These are phyloP conservation scores for Nicotiana benthamiana DNA, from an alignment of 257 asterid genomes.

Conservation along the genomic window DNA sequence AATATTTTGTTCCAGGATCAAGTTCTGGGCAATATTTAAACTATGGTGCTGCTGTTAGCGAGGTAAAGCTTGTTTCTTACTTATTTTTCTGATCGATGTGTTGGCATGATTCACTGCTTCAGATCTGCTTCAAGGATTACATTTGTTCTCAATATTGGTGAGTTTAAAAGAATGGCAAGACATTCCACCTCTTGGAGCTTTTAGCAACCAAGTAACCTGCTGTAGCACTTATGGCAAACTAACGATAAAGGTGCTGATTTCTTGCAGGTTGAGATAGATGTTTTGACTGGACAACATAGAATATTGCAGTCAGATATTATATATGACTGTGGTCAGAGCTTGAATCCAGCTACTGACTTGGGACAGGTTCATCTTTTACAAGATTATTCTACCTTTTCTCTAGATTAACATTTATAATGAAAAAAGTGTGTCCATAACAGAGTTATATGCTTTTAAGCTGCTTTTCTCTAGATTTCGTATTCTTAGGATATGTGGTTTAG, in stretches of 20 bases:
- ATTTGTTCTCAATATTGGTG: background rate
- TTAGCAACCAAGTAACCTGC: background rate
- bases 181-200: background rate
- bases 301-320: conserved; percentile 47
- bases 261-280: conserved; percentile 55
- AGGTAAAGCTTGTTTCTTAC: conserved; percentile 28
- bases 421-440: too few species aligned
- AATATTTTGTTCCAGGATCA: conserved; percentile 38
- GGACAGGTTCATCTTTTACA: conserved; percentile 44
- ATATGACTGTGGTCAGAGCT: conserved; percentile 78
- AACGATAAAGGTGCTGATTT: background rate
- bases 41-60: conserved; percentile 67
- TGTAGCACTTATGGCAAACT: background rate
- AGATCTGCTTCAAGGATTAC: too few species aligned
- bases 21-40: conserved; percentile 35
- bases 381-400: background rate
- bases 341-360: conserved; percentile 71
- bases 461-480: too few species aligned
- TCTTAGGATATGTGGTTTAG: too few species aligned
- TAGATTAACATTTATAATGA: background rate
- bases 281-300: conserved; percentile 51
- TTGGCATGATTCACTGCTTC: background rate
- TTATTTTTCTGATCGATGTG: background rate
- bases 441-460: too few species aligned
- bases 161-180: background rate